Evolutionary conservation across 2,329 filamentous ascomycete species (phyloP), one percentile per base, ranked within the genome.

Genomic region (Colletotrichum incanum): DNA sequence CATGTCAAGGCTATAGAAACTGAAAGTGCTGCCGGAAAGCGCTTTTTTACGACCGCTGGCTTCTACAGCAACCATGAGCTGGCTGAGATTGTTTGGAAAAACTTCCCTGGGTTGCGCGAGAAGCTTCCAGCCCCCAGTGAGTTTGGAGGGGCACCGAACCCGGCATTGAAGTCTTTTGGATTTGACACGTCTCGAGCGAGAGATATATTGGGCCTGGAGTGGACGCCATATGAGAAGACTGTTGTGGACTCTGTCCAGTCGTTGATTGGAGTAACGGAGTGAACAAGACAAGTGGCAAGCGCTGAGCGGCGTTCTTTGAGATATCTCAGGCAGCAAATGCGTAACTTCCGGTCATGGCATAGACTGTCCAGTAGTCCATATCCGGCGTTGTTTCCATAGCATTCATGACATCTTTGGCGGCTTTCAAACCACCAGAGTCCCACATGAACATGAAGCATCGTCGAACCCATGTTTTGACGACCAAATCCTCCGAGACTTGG

Each of bases 131-230:
- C 71, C 11, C 79, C 78, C 0, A 73, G 74, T n/a, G 31, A 16
- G 8, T 67, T 20, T 61, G 74, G 61, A 39, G 71, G 71, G 11
- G 50, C 55, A 23, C 61, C 71, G 12, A 60, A n/a, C 26, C 65
- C 65, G 16, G n/a, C 7, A 2, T 31, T 64, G 5, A 37, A 68
- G 47, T 68, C 52, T 3, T 69, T 65, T 52, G 60, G 69, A 5
- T 84, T n/a, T 84, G 80, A 77, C 79, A 81, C 67, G 81, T 83
- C 73, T 18, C 43, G 60, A 12, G 82, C 86, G 74, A 87, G 86
- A 74, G 82, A 80, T 73, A 78, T 87, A 5, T 75, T 89, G 47
- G 86, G 86, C 6, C 75, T 87, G 61, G 81, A 86, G 72, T 88
- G 83, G 76, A 85, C 77, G 72, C 78, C 76, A 0, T 78, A 88